These are phyloP conservation scores for Salicornia ramosissima DNA, from an alignment of 148 eudicot species.

Conservation along the genomic window DNA sequence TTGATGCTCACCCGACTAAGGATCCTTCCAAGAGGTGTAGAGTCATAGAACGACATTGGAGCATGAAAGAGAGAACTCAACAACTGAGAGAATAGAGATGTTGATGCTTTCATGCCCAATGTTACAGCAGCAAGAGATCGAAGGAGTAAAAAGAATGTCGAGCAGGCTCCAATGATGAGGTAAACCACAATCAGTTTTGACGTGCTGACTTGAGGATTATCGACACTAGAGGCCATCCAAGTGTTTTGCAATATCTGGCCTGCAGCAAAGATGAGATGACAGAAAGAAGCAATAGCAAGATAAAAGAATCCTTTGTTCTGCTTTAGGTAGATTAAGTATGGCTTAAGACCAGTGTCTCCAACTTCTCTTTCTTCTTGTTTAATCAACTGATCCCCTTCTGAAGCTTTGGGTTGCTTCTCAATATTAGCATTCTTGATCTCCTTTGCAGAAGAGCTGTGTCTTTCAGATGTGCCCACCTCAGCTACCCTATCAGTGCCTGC, in stretches of 20 bases:
- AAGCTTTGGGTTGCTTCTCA: slow-evolving; percentile 30
- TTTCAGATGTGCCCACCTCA: slow-evolving; percentile 35
- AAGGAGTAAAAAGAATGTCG: slow-evolving; percentile 41
- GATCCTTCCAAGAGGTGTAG: slow-evolving; percentile 93
- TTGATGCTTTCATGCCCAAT: slow-evolving; percentile 66
- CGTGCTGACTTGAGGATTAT: slow-evolving; percentile 50
- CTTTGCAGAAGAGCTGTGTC: slow-evolving; percentile 23
- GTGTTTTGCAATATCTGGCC: slow-evolving; percentile 70
- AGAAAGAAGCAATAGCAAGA: slow-evolving; percentile 44
- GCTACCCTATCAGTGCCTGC: slow-evolving; percentile 59
- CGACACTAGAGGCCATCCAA: slow-evolving; percentile 95
- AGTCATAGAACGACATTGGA: slow-evolving; percentile 94
- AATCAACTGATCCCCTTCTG: slow-evolving; percentile 62
- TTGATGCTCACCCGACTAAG: slow-evolving; percentile 59
- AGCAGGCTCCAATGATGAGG: slow-evolving; percentile 52
- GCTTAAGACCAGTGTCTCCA: slow-evolving; percentile 81
- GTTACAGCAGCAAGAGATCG: slow-evolving; percentile 52
- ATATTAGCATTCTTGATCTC: slow-evolving; percentile 38
- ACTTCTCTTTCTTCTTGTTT: slow-evolving; percentile 77
- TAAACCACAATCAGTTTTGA: slow-evolving; percentile 64
- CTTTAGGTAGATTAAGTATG: slow-evolving; percentile 64
- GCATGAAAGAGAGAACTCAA: slow-evolving; percentile 75
- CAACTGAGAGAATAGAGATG: slow-evolving; percentile 63
- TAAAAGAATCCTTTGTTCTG: slow-evolving; percentile 59
- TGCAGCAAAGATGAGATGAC: slow-evolving; percentile 45